Evolutionary conservation across 352 stramenopile genomes (phyloP).

Genomic region (Globisporangium yorkense): DNA sequence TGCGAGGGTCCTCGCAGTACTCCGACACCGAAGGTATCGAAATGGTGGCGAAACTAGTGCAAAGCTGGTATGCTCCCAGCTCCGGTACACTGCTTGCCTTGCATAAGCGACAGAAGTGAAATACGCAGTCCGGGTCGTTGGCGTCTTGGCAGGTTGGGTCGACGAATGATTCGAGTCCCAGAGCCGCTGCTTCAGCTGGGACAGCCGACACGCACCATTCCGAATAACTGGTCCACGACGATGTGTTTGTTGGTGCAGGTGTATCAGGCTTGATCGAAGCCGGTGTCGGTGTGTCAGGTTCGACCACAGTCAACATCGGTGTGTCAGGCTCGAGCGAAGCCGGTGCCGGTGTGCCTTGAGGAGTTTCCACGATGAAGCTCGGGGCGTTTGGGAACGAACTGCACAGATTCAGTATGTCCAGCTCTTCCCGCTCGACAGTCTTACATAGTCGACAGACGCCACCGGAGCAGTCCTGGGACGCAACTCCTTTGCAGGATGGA

Average conservation of each 20-base stretch:
- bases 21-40: not conserved
- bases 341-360: not conserved
- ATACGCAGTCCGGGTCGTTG: not conserved
- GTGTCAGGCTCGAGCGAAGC: not conserved
- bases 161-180: not conserved
- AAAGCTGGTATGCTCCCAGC: not conserved
- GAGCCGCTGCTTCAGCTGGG: not conserved
- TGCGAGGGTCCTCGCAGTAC: not conserved
- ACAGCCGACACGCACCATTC: not conserved
- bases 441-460: conserved; percentile 3
- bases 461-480: conserved; percentile 1
- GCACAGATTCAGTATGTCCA: not conserved
- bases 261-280: not conserved
- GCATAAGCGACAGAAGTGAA: not conserved
- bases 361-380: not conserved
- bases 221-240: not conserved
- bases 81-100: not conserved
- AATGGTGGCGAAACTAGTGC: not conserved
- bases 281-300: not conserved
- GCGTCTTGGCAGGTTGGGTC: not conserved
- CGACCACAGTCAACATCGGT: not conserved
- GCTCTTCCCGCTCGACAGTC: not conserved
- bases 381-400: not conserved
- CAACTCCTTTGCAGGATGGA: not conserved
- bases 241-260: not conserved